Base-by-base conservation (phyloP, 257 asterid genomes). In the Solanum gandarillasii region DNA sequence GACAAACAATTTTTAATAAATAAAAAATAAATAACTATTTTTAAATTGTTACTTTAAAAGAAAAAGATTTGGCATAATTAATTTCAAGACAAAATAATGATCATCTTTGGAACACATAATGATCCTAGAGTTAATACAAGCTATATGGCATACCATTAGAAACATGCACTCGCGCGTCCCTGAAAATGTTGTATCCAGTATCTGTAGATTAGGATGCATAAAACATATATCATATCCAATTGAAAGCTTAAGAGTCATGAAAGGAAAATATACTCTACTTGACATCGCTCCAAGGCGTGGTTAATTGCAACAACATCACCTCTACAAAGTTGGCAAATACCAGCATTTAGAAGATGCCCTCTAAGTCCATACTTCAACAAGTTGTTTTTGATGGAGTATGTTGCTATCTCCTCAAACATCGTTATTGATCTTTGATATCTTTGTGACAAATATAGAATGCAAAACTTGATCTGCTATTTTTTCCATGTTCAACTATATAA, bases 311-410 rank as follows among this genome's bases (percentile, higher is more conserved):
- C 98, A 90, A 92, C 94, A 92, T 96, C 99, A 78, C 93, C 96
- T 89, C 88, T 95, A 91, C 98, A 95, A 43, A 95, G 96, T 90
- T 95, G 97, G 91, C 97, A 96, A 87, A 96, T 93, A 60, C 99
- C 98, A 91, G 98, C 98, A 94, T 96, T 96, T 23, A 94, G 99
- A 89, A 96, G 98, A 92, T 95, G 98, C 85, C 98, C 98, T 91
- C 91, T 95, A 83, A 93, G 97, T 88, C 97, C 98, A 91, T 94
- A 95, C 88, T 94, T 95, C 91, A 95, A 38, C 3, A 38, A 38
- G 11, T 38, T 38, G 11, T 8, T 38, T 38, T 11, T 38, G 11
- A 38, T 38, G 38, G 98, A 95, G 29, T 95, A 95, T 0, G 94
- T 94, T 67, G 98, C 98, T 87, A 97, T 93, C 87, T 95, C 98